These are phyloP conservation scores for Clavispora phyllophila DNA, from an alignment of 805 yeast species.

Conservation along the genomic window DNA sequence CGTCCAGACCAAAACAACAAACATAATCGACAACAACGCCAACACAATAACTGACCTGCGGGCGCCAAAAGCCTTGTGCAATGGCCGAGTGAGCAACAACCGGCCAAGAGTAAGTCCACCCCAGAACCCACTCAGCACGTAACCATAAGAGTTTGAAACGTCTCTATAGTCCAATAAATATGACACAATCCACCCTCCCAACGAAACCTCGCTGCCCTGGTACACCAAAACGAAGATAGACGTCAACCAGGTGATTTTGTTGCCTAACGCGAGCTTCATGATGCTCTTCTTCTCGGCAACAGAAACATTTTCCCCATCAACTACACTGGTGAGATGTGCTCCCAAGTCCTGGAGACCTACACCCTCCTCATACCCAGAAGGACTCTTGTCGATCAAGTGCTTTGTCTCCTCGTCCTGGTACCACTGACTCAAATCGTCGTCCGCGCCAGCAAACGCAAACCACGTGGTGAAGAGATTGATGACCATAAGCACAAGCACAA, in stretches of 20 bases:
- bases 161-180: conserved; percentile 19
- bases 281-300: background rate
- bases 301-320: background rate
- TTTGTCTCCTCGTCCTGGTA: conserved; percentile 9
- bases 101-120: conserved; percentile 22
- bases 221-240: conserved; percentile 17
- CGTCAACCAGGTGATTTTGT: conserved; percentile 16
- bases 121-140: conserved; percentile 22
- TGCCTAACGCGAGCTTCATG: conserved; percentile 15
- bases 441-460: conserved; percentile 13
- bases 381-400: conserved; percentile 1
- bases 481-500: conserved; percentile 14
- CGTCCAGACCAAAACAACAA: conserved; percentile 16
- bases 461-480: conserved; percentile 4
- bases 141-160: conserved; percentile 15
- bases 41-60: conserved; percentile 12
- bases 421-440: conserved; percentile 15
- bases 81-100: conserved; percentile 14
- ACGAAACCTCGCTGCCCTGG: conserved; percentile 19
- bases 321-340: background rate
- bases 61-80: conserved; percentile 15
- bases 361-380: conserved; percentile 2
- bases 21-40: conserved; percentile 8
- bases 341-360: conserved; percentile 7
- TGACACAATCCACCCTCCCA: conserved; percentile 24